These are phyloP conservation scores for Emergomyces orientalis DNA, from an alignment of 2,329 filamentous ascomycete genomes.

Conservation along the genomic window DNA sequence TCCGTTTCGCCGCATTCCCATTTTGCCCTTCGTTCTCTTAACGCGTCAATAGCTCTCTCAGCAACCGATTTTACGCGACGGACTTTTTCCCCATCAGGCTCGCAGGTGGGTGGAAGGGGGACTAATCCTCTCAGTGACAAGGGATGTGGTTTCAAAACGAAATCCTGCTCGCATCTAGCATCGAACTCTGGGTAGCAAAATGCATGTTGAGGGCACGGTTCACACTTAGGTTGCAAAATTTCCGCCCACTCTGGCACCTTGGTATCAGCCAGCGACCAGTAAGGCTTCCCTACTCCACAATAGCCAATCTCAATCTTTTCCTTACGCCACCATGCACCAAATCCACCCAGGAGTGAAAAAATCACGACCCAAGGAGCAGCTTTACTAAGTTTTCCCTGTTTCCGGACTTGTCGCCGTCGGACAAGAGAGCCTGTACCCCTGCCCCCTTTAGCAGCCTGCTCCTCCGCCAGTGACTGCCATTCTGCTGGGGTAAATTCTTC, in stretches of 20 bases:
- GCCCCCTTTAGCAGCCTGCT: conserved; percentile 51
- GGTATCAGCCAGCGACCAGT: conserved; percentile 49
- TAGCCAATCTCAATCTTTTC: conserved; percentile 96
- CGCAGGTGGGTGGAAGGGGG: conserved; percentile 82
- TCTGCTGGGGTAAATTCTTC: conserved; percentile 95
- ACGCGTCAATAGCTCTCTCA: conserved; percentile 75
- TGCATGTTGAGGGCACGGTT: conserved; percentile 82
- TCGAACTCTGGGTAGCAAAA: conserved; percentile 73
- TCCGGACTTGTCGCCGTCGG: conserved; percentile 22
- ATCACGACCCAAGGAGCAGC: conserved; percentile 64
- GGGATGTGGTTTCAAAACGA: conserved; percentile 75
- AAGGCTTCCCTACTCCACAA: conserved; percentile 69
- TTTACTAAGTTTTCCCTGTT: conserved; percentile 39
- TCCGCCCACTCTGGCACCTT: conserved; percentile 65
- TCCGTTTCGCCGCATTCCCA: conserved; percentile 76
- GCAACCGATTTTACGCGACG: conserved; percentile 79
- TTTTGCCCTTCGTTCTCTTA: conserved; percentile 74
- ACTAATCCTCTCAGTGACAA: conserved; percentile 70
- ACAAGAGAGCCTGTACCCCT: conserved; percentile 25
- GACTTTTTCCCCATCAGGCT: conserved; percentile 88
- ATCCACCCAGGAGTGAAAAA: conserved; percentile 58
- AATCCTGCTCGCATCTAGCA: conserved; percentile 75
- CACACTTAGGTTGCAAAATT: conserved; percentile 68
- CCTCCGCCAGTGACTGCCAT: conserved; percentile 66
- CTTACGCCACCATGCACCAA: conserved; percentile 77